Conservation (phyloP, 148 eudicot species). For the Camellia sinensis region DNA sequence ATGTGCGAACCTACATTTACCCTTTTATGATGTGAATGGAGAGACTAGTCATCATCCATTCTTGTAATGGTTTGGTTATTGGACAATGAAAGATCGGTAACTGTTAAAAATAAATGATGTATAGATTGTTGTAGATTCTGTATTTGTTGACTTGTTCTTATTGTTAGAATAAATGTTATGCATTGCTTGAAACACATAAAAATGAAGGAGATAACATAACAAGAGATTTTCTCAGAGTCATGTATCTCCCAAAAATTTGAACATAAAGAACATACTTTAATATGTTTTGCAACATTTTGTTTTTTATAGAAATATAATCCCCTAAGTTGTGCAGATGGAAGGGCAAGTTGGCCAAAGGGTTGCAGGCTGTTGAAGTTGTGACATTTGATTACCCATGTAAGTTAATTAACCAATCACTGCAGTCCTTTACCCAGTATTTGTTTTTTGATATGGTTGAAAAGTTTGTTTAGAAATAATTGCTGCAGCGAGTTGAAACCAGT, state of each 20-base stretch:
- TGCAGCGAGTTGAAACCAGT: background rate
- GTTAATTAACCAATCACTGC: conserved; percentile 11
- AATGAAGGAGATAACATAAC: background rate
- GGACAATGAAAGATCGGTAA: too few relatives aligned
- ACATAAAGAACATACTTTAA: background rate
- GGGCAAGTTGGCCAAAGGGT: conserved; percentile 55
- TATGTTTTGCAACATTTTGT: background rate
- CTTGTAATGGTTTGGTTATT: background rate
- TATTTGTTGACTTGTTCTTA: background rate
- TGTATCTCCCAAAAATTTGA: background rate
- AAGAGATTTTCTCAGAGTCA: background rate
- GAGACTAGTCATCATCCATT: background rate
- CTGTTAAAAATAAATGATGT: background rate
- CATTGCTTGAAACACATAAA: background rate
- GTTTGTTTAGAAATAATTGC: background rate
- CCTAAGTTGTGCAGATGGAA: conserved; percentile 67
- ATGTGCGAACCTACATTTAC: background rate
- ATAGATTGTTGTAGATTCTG: background rate
- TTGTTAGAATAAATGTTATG: background rate
- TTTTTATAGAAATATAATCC: too few relatives aligned
- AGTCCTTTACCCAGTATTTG: background rate
- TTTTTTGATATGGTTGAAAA: background rate
- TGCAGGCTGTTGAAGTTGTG: conserved; percentile 71
- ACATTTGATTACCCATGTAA: conserved; percentile 89
- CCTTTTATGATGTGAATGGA: background rate